Conservation (phyloP, 2,329 filamentous ascomycete genomes). For the Pestalotiopsis sp. region DNA sequence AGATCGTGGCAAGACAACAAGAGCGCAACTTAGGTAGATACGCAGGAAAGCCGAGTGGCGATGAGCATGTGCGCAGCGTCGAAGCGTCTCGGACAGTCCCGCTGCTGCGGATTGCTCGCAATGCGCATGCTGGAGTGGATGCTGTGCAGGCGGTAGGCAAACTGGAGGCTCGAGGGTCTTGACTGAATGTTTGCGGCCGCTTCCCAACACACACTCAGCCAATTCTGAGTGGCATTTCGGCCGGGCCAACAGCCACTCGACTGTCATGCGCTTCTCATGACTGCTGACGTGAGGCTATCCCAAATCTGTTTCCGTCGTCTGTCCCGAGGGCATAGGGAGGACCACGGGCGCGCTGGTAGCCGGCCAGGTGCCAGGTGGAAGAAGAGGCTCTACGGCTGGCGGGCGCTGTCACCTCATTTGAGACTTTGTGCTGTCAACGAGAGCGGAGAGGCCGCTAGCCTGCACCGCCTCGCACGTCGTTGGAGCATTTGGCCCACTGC, state of each 20-base stretch:
- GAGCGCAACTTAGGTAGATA: not conserved
- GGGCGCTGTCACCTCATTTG: not conserved
- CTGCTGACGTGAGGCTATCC: not conserved
- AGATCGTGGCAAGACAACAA: not conserved
- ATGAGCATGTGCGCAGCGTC: not conserved
- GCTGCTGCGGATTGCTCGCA: not conserved
- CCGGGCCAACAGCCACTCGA: not conserved
- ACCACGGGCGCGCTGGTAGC: not conserved
- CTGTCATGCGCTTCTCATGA: not conserved
- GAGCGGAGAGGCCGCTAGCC: not conserved
- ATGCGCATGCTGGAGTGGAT: not conserved
- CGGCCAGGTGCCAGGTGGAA: not conserved
- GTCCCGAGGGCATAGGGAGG: not conserved
- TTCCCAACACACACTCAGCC: not conserved
- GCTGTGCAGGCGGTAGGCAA: not conserved
- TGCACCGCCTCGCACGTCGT: slow-evolving; percentile 1
- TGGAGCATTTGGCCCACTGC: slow-evolving; percentile 5
- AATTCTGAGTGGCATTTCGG: not conserved
- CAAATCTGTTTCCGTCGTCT: not conserved
- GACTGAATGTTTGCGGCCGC: not conserved
- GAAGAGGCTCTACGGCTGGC: not conserved
- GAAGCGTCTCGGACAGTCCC: not conserved
- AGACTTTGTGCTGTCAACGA: not conserved
- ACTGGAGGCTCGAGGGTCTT: not conserved
- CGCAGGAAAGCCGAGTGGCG: not conserved